Conservation (phyloP, 2,329 filamentous ascomycete species). For the Myotisia sp. region DNA sequence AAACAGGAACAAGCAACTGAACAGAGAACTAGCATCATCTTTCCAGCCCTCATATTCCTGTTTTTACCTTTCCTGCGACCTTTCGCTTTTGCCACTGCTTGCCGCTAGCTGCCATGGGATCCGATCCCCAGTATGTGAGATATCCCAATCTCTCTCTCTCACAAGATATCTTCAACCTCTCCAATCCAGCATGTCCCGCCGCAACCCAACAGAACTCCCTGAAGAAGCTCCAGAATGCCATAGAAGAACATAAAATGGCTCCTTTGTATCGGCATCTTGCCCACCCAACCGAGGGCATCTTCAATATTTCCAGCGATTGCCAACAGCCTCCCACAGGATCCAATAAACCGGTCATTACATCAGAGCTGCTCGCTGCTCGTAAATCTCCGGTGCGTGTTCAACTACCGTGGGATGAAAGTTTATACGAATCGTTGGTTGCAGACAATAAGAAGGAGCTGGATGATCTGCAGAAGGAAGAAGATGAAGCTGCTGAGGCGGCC, state of each 20-base stretch:
- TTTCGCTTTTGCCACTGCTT: too few species aligned
- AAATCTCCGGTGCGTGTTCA: slow-evolving; percentile 49
- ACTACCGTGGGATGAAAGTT: slow-evolving; percentile 77
- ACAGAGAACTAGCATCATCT: too few species aligned
- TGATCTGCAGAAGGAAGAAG: slow-evolving; percentile 68
- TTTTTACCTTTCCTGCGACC: too few species aligned
- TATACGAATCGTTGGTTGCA: slow-evolving; percentile 63
- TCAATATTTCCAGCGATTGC: slow-evolving; percentile 60
- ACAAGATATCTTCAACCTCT: slow-evolving; percentile 54
- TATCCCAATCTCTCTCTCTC: slow-evolving; percentile 50
- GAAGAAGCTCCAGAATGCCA: slow-evolving; percentile 48
- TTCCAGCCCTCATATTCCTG: too few species aligned
- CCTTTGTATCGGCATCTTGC: slow-evolving; percentile 52
- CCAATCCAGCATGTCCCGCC: slow-evolving; percentile 43
- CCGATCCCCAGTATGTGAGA: slow-evolving; percentile 52
- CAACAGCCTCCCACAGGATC: slow-evolving; percentile 32
- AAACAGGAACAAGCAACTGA: too few species aligned
- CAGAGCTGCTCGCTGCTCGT: slow-evolving; percentile 62
- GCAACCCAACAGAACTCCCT: slow-evolving; percentile 42
- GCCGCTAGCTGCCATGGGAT: slow-evolving; percentile 41
- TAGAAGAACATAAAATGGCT: slow-evolving; percentile 51
- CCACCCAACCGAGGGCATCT: slow-evolving; percentile 56
- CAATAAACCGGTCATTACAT: slow-evolving; percentile 45
- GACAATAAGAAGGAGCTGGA: slow-evolving; percentile 69
- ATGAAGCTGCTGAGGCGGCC: slow-evolving; percentile 88